Conservation (phyloP, 768 basidiomycete genomes). For the Fistulinella prunicolor region DNA sequence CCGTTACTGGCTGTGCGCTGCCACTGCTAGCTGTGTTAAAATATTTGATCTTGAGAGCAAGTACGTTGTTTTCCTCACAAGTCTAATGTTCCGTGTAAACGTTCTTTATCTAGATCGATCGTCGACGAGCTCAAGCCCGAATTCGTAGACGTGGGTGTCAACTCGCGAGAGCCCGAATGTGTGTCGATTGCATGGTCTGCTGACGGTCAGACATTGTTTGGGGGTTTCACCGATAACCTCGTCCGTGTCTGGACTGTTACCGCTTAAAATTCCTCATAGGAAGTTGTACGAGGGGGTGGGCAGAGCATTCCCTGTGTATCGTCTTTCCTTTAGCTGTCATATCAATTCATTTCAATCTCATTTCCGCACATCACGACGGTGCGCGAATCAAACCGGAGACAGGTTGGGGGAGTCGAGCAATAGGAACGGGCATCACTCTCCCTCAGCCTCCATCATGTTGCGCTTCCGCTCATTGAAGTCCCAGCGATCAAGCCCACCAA, state of each 20-base stretch:
- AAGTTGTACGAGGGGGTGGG: constrained; percentile 15
- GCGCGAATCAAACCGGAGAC: constrained; percentile 2
- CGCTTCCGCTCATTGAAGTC: constrained; percentile 59
- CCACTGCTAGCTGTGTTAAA: constrained; percentile 95
- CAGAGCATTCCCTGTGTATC: constrained; percentile 18
- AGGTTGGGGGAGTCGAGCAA: not conserved
- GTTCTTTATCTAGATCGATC: constrained; percentile 62
- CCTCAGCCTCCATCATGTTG: constrained; percentile 58
- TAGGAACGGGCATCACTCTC: not conserved
- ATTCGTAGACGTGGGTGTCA: constrained; percentile 71
- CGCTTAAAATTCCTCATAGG: constrained; percentile 34
- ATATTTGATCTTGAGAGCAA: constrained; percentile 99
- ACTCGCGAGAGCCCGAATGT: constrained; percentile 82
- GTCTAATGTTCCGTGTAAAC: constrained; percentile 1
- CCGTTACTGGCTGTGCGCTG: constrained; percentile 99
- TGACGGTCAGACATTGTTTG: constrained; percentile 96
- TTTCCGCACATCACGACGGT: not conserved
- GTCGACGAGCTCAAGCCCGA: constrained; percentile 99
- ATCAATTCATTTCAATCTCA: constrained; percentile 20
- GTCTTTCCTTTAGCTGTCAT: constrained; percentile 25
- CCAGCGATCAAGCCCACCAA: constrained; percentile 75
- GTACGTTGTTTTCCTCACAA: constrained; percentile 45
- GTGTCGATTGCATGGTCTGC: constrained; percentile 98
- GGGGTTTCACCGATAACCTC: constrained; percentile 93
- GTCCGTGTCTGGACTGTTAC: constrained; percentile 91